These are phyloP conservation scores for Exophiala sp. DNA, from an alignment of 2,329 filamentous ascomycete species.

Conservation along the genomic window DNA sequence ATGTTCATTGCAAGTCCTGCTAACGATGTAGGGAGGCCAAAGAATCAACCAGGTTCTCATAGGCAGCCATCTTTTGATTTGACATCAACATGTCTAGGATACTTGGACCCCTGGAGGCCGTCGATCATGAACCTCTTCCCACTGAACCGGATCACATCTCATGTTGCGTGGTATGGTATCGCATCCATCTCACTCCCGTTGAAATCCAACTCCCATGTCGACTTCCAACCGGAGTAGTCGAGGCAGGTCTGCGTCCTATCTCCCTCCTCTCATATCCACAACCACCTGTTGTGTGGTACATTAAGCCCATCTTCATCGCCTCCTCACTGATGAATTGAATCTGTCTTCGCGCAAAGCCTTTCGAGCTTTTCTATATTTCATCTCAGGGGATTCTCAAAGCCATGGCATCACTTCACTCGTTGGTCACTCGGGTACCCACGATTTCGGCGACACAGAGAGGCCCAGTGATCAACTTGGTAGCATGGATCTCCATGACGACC, in stretches of 20 bases:
- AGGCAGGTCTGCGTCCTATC: too few relatives aligned
- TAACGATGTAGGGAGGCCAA: too few relatives aligned
- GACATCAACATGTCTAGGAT: too few relatives aligned
- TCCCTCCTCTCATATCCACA: too few relatives aligned
- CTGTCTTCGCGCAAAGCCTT: too few relatives aligned
- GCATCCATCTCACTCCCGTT: not conserved
- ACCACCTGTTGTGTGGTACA: too few relatives aligned
- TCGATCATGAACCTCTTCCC: not conserved
- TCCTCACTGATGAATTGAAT: not conserved
- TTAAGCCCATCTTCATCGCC: too few relatives aligned
- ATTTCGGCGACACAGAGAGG: constrained; percentile 12
- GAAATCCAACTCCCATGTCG: not conserved
- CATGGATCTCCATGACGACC: constrained; percentile 15
- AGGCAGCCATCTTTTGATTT: too few relatives aligned
- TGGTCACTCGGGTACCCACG: constrained; percentile 6
- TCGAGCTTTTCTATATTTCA: too few relatives aligned
- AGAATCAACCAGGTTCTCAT: too few relatives aligned
- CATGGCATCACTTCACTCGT: constrained; percentile 7
- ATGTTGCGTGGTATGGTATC: constrained; percentile 6
- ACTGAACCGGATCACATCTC: constrained; percentile 3
- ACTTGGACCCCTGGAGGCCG: too few relatives aligned
- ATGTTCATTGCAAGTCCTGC: too few relatives aligned
- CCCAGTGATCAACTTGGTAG: constrained; percentile 15
- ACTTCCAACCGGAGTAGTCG: not conserved
- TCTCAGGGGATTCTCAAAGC: not conserved